phyloP scores from a whole-genome alignment of 305 asterid genomes.

The Rubia balearica region DNA sequence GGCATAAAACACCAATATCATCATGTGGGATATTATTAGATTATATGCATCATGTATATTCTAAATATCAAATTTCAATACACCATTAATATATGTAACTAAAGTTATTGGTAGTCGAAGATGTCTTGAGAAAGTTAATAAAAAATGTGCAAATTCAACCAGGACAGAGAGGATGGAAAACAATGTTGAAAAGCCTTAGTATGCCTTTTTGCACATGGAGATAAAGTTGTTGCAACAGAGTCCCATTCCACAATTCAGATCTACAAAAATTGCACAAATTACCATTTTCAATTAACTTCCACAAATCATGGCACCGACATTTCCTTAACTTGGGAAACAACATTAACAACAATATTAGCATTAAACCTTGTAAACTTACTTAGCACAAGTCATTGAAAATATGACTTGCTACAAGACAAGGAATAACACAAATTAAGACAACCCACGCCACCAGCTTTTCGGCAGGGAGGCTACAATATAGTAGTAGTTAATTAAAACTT shows the following conservation, averaged over 20 bases:
- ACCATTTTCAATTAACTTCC: background rate
- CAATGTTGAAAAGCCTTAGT: background rate
- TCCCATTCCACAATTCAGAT: background rate
- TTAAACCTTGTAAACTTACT: background rate
- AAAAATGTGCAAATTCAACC: too few relatives aligned
- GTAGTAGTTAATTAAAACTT: background rate
- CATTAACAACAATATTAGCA: background rate
- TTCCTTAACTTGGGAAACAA: background rate
- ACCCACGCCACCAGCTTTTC: background rate
- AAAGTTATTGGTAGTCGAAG: too few relatives aligned
- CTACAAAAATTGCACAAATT: background rate
- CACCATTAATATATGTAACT: too few relatives aligned
- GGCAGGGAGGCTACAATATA: background rate
- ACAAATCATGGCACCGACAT: background rate
- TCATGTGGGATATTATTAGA: too few relatives aligned
- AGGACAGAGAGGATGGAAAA: too few relatives aligned
- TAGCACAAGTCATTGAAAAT: constrained; percentile 3
- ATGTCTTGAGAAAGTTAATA: too few relatives aligned
- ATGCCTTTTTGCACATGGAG: background rate
- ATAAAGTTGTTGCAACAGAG: background rate
- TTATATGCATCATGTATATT: too few relatives aligned
- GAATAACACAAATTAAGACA: background rate
- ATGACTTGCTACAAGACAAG: background rate
- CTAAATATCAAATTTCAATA: too few relatives aligned
- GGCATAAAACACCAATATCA: too few relatives aligned